These are phyloP conservation scores for Aspergillus nidulans DNA, from an alignment of 495 filamentous ascomycete species.

Conservation along the genomic window DNA sequence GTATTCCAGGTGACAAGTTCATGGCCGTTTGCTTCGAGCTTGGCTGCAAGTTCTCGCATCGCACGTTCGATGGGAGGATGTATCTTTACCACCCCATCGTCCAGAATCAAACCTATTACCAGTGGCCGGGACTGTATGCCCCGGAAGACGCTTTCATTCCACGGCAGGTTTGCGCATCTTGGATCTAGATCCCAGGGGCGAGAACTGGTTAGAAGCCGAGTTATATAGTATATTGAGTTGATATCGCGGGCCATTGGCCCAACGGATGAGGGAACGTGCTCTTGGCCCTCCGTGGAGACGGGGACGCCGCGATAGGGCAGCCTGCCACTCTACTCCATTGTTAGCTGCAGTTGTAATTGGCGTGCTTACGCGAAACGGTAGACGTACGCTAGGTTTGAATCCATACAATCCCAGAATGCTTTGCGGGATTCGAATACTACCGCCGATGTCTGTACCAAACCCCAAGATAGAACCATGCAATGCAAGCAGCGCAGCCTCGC, in stretches of 20 bases:
- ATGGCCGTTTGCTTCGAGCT: constrained; percentile 39
- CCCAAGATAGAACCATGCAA: constrained; percentile 60
- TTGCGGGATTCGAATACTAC: constrained; percentile 55
- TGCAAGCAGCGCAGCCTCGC: constrained; percentile 58
- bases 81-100: constrained; percentile 47
- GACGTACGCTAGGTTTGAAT: constrained; percentile 51
- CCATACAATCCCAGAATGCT: constrained; percentile 50
- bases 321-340: constrained; percentile 31
- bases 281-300: constrained; percentile 50
- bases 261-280: constrained; percentile 49
- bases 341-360: neutral
- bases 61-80: constrained; percentile 47
- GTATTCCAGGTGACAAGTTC: constrained; percentile 47
- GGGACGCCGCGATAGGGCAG: constrained; percentile 44
- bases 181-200: constrained; percentile 46
- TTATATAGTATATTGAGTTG: constrained; percentile 35
- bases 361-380: neutral
- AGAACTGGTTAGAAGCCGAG: constrained; percentile 32
- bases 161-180: constrained; percentile 42
- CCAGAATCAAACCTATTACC: constrained; percentile 44
- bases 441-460: constrained; percentile 62
- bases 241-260: constrained; percentile 49
- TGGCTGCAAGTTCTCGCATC: constrained; percentile 30
- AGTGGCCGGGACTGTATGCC: constrained; percentile 38
- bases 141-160: constrained; percentile 37